phyloP scores from a whole-genome alignment of 192 early-diverging fungal genomes.

The Linnemannia zychae region DNA sequence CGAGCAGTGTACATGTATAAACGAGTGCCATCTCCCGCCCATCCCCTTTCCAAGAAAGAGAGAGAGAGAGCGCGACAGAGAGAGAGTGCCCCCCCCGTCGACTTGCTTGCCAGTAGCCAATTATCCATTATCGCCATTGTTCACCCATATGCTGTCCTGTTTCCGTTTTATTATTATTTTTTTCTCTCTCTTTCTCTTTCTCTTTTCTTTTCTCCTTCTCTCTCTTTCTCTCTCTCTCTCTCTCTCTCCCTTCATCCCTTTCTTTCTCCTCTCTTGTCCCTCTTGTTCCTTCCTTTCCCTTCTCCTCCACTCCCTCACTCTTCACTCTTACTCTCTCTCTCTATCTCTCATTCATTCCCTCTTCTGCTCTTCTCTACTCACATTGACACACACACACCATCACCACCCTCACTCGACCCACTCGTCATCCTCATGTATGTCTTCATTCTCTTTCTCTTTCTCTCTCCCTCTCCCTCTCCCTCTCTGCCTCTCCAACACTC shows the following conservation, averaged over 20 bases:
- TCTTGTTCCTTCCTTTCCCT: background rate
- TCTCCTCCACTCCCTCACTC: background rate
- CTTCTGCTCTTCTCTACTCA: background rate
- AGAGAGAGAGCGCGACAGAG: too few species aligned
- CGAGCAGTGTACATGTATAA: too few species aligned
- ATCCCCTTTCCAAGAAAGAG: too few species aligned
- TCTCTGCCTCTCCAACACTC: background rate
- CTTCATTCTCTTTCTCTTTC: background rate
- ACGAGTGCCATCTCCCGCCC: too few species aligned
- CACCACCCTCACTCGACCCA: too few species aligned
- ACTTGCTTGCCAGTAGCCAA: too few species aligned
- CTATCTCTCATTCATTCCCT: background rate
- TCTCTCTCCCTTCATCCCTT: background rate
- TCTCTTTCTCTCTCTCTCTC: background rate
- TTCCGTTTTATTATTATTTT: background rate
- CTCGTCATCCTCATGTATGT: too few species aligned
- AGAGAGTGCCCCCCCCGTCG: too few species aligned
- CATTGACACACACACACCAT: too few species aligned
- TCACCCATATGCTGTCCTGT: background rate
- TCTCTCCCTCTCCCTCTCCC: background rate
- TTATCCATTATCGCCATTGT: background rate
- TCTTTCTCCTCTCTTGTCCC: background rate
- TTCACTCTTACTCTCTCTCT: background rate
- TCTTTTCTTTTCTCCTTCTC: background rate
- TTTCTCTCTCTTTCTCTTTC: background rate